These are phyloP conservation scores for Ustilago loliicola DNA, from an alignment of 1,284 basidiomycete species.

Conservation along the genomic window DNA sequence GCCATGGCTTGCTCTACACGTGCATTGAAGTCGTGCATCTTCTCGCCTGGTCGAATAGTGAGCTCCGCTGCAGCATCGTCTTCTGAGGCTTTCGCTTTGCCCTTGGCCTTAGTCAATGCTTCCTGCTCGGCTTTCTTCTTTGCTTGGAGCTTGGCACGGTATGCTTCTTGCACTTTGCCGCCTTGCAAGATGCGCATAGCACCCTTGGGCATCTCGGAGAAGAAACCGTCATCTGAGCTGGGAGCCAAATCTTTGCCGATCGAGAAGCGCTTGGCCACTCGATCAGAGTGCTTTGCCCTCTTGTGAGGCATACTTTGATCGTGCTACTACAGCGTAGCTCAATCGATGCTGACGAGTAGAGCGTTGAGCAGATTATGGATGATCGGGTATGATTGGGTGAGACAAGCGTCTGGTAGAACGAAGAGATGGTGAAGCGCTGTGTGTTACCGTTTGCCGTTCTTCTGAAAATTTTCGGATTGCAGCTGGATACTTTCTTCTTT, in stretches of 20 bases:
- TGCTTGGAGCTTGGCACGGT: conserved; percentile 37
- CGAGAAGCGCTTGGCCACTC: conserved; percentile 52
- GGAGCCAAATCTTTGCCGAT: conserved; percentile 55
- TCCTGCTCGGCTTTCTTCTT: conserved; percentile 32
- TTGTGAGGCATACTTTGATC: conserved; percentile 62
- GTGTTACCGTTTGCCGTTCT: neutral
- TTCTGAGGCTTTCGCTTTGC: conserved; percentile 30
- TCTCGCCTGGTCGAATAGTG: conserved; percentile 63
- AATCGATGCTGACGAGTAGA: neutral
- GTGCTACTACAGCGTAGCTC: neutral
- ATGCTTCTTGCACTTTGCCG: conserved; percentile 55
- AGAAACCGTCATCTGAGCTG: conserved; percentile 37
- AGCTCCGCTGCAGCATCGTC: conserved; percentile 26
- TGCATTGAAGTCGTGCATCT: conserved; percentile 63
- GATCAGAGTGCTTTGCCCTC: conserved; percentile 58
- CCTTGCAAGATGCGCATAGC: conserved; percentile 61
- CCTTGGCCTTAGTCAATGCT: conserved; percentile 41
- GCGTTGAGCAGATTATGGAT: neutral
- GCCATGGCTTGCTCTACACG: conserved; percentile 64
- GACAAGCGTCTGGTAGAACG: conserved; percentile 19
- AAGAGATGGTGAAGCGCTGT: neutral
- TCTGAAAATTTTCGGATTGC: conserved; percentile 8
- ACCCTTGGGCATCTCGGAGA: conserved; percentile 58
- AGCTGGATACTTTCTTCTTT: conserved; percentile 10
- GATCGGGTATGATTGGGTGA: conserved; percentile 6